Evolutionary conservation across 1,139 yeast species (phyloP).

Genomic region (Lodderomyces parapsilosis): DNA sequence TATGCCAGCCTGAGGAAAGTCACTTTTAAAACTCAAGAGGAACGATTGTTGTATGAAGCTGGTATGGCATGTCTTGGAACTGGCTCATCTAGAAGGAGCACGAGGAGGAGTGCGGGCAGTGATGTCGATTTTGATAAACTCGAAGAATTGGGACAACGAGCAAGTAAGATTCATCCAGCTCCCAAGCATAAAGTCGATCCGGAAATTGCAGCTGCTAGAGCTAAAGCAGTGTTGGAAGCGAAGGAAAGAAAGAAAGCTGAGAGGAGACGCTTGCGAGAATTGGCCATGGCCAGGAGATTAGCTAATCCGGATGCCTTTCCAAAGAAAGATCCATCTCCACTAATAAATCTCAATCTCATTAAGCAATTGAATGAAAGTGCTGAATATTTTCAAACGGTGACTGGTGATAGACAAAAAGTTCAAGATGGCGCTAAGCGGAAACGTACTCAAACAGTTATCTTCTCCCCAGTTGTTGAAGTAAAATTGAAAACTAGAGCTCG

Average conservation of each 20-base stretch:
- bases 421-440: conserved; percentile 34
- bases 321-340: conserved; percentile 9
- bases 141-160: conserved; percentile 10
- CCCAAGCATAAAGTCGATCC: conserved; percentile 6
- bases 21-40: conserved; percentile 28
- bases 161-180: conserved; percentile 4
- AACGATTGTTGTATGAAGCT: conserved; percentile 37
- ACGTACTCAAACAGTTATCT: conserved; percentile 27
- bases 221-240: conserved; percentile 3
- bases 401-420: conserved; percentile 33
- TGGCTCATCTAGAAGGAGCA: conserved; percentile 6
- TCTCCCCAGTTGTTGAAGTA: conserved; percentile 17
- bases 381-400: conserved; percentile 38
- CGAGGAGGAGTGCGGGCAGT: conserved; percentile 6
- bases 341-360: conserved; percentile 7
- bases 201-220: conserved; percentile 8
- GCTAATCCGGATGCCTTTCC: conserved; percentile 8
- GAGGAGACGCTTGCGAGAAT: neutral
- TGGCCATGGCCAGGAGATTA: conserved; percentile 1
- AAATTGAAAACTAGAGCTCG: conserved; percentile 9
- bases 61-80: conserved; percentile 30
- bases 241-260: conserved; percentile 5
- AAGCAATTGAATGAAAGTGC: conserved; percentile 26
- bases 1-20: conserved; percentile 25
- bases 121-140: conserved; percentile 8